phyloP scores from a whole-genome alignment of 2,329 filamentous ascomycete genomes.

The Penicillium sp. region DNA sequence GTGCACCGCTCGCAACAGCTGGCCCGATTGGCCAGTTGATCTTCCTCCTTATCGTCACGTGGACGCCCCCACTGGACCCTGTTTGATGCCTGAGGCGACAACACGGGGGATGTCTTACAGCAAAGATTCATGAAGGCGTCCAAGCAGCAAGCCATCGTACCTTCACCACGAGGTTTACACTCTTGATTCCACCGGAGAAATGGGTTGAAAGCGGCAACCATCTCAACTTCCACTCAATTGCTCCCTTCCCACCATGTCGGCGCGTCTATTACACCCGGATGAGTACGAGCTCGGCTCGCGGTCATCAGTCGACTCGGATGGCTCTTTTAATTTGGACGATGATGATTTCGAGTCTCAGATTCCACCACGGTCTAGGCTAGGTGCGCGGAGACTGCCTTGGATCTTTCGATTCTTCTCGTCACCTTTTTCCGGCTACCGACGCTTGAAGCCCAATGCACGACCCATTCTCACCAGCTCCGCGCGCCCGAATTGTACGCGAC shows the following conservation, averaged over 20 bases:
- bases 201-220: not conserved
- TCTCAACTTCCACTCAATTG: not conserved
- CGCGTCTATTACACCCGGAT: conserved; percentile 43
- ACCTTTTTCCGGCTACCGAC: conserved; percentile 31
- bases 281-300: conserved; percentile 45
- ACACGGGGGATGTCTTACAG: not conserved
- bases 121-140: not conserved
- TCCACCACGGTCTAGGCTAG: conserved; percentile 30
- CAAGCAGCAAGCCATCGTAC: not conserved
- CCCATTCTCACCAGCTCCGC: conserved; percentile 27
- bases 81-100: not conserved
- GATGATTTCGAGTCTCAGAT: conserved; percentile 45
- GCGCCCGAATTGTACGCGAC: conserved; percentile 31
- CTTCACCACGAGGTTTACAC: not conserved
- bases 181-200: not conserved
- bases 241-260: conserved; percentile 34
- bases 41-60: not conserved
- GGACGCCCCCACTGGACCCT: not conserved
- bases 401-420: conserved; percentile 33
- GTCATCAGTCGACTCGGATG: conserved; percentile 44
- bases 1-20: too few species aligned
- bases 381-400: conserved; percentile 26
- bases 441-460: conserved; percentile 29
- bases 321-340: conserved; percentile 46
- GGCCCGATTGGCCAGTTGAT: not conserved